Evolutionary conservation across 2,329 filamentous ascomycete species (phyloP).

Genomic region (Sporothrix pseudoabietina): DNA sequence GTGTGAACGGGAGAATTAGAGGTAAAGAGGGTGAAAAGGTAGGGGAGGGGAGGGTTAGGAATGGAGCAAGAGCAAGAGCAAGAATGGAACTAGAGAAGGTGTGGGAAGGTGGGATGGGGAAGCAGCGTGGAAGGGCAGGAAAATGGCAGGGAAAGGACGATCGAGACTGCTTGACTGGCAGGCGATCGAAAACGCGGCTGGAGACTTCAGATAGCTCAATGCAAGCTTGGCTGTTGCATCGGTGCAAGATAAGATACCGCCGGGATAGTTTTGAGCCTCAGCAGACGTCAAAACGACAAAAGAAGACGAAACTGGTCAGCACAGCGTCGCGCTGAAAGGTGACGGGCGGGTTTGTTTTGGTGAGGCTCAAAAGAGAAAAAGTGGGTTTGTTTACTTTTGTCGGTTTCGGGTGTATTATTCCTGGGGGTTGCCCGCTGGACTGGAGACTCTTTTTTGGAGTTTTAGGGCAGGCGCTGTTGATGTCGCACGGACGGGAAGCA

Average conservation of each 20-base stretch:
- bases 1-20: neutral
- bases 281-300: neutral
- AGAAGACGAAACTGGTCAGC: conserved; percentile 1
- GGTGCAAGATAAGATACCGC: neutral
- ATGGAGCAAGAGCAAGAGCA: conserved; percentile 14
- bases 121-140: neutral
- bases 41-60: neutral
- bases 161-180: neutral
- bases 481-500: conserved; percentile 21
- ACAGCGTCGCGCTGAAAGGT: neutral
- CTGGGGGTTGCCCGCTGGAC: conserved; percentile 5
- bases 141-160: neutral
- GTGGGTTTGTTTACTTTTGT: conserved; percentile 33
- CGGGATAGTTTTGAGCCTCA: neutral
- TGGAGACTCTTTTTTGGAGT: neutral
- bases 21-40: neutral
- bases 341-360: conserved; percentile 21
- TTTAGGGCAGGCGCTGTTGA: conserved; percentile 8
- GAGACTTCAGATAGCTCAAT: neutral
- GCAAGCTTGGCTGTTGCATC: conserved; percentile 19
- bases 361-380: conserved; percentile 19
- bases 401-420: conserved; percentile 25
- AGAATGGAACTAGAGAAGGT: neutral
- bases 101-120: conserved; percentile 14
- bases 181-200: conserved; percentile 15